Conservation (phyloP, 345 rosid genomes). For the Melastoma malabathricum region DNA sequence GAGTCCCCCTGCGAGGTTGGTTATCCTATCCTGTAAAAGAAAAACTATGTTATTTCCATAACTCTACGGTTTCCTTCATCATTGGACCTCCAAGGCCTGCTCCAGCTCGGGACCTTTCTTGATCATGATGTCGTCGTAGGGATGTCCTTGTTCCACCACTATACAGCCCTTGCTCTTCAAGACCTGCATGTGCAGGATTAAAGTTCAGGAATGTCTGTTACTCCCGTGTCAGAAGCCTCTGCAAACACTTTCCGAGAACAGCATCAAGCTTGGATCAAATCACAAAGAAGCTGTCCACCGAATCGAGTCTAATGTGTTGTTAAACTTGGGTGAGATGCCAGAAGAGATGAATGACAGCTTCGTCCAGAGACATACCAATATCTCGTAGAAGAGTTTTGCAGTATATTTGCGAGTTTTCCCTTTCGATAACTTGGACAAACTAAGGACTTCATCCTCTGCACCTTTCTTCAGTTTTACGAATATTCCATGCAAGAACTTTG, state of each 20-base stretch:
- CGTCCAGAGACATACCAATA: slow-evolving; percentile 54
- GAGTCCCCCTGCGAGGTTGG: too few relatives aligned
- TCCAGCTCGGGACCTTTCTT: slow-evolving; percentile 16
- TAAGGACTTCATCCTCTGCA: slow-evolving; percentile 36
- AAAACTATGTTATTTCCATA: not conserved
- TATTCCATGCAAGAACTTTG: slow-evolving; percentile 25
- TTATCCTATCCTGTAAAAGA: not conserved
- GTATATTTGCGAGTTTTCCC: slow-evolving; percentile 48
- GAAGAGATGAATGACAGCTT: too few relatives aligned
- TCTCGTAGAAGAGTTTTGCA: slow-evolving; percentile 74
- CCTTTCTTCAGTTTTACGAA: slow-evolving; percentile 23
- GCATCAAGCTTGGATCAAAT: too few relatives aligned
- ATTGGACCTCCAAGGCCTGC: slow-evolving; percentile 3
- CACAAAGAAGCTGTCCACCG: too few relatives aligned
- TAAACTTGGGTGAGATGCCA: too few relatives aligned
- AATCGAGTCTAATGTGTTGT: too few relatives aligned
- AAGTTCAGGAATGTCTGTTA: too few relatives aligned
- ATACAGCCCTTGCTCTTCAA: slow-evolving; percentile 45
- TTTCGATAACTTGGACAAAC: slow-evolving; percentile 28
- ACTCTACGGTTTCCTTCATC: not conserved
- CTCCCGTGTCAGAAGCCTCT: too few relatives aligned
- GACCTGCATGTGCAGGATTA: slow-evolving; percentile 33
- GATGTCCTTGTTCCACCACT: slow-evolving; percentile 44
- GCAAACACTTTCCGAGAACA: not conserved
- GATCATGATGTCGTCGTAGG: slow-evolving; percentile 44